Base-by-base conservation (phyloP, 345 rosid genomes). In the Citrus cavaleriei region DNA sequence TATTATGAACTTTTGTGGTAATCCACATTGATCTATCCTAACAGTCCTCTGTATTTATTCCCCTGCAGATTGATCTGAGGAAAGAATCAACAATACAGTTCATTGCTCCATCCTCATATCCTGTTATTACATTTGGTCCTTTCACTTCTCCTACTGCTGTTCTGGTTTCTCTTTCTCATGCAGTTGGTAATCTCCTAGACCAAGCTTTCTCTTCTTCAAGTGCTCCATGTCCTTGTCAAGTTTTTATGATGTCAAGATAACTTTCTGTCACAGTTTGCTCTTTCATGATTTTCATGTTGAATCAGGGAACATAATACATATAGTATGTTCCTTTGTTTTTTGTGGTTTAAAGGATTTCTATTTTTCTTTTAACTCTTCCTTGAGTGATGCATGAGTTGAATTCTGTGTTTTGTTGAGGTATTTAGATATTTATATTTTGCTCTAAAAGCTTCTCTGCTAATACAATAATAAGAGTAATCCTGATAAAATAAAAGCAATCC, bases 111-210 rank as follows among this genome's bases (percentile, higher is more conserved):
- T 34, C 90, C 42, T 85, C 93, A 27, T 93, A 88, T 87, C 98
- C 98, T 12, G 86, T 93, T 68, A 87, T 95, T 72, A 90, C 95
- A 62, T 95, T 95, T 80, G 98, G 98, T 81, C 98, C 93, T 62
- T 92, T 93, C 82, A 75, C 87, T 59, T 90, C 94, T 42, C 97
- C 98, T 5, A 72, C 79, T 78, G 90, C 87, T 59, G 98, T 95
- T 80, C 79, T 92, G 83, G 87, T 86, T 84, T 92, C 94, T 77
- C 79, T 95, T 49, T 93, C 93, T 14, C 93, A 77, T 66, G 98
- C 98, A 51, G 85, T 83, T 78, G 98, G 98, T 95, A 93, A 83
- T 66, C 62, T 78, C 62, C 70, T 42, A 16, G 13, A 34, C 71
- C 49, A 79, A 68, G 79, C 55, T 63, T 70, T 76, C 35, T 5